A percentile compares a stretch with the other conserved stretches of the same genome.
These are phyloP conservation scores for Neofusicoccum parvum DNA, from an alignment of 2,329 filamentous ascomycete genomes.

Conservation along the genomic window DNA sequence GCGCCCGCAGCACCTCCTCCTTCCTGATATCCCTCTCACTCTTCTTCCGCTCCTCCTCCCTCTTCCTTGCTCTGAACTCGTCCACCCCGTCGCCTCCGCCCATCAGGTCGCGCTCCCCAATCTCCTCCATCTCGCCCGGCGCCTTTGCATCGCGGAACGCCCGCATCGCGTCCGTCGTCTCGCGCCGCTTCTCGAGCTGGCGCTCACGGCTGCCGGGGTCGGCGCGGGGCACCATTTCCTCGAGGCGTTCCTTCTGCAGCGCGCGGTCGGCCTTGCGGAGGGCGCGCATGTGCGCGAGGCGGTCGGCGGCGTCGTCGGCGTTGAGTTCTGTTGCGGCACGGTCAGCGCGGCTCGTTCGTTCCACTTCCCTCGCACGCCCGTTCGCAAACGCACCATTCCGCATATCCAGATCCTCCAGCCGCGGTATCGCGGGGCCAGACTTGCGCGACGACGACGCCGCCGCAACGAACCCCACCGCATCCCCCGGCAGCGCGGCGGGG, in stretches of 20 bases:
- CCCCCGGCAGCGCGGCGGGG: constrained; percentile 44
- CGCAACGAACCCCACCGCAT: background rate
- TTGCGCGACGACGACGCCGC: background rate
- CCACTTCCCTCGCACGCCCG: too few relatives aligned
- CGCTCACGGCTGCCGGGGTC: constrained; percentile 82
- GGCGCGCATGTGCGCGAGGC: constrained; percentile 57
- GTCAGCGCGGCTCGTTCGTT: too few relatives aligned
- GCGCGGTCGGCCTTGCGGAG: constrained; percentile 67
- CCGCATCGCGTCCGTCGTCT: constrained; percentile 71
- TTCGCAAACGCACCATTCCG: constrained; percentile 45
- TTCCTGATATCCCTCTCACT: constrained; percentile 83
- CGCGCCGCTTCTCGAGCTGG: constrained; percentile 80
- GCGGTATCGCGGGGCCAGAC: constrained; percentile 67
- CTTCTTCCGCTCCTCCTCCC: constrained; percentile 64
- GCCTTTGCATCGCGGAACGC: constrained; percentile 69
- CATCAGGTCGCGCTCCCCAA: constrained; percentile 76
- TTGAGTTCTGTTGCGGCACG: constrained; percentile 41
- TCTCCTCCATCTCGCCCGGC: constrained; percentile 62
- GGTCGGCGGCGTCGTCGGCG: constrained; percentile 52
- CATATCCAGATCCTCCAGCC: constrained; percentile 71
- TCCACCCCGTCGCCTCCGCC: constrained; percentile 69
- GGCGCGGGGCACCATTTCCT: constrained; percentile 81
- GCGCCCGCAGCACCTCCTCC: constrained; percentile 77
- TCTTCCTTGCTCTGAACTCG: constrained; percentile 66
- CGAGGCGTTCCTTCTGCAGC: constrained; percentile 70